phyloP scores from a whole-genome alignment of 148 eudicot species.

The Silene conica region DNA sequence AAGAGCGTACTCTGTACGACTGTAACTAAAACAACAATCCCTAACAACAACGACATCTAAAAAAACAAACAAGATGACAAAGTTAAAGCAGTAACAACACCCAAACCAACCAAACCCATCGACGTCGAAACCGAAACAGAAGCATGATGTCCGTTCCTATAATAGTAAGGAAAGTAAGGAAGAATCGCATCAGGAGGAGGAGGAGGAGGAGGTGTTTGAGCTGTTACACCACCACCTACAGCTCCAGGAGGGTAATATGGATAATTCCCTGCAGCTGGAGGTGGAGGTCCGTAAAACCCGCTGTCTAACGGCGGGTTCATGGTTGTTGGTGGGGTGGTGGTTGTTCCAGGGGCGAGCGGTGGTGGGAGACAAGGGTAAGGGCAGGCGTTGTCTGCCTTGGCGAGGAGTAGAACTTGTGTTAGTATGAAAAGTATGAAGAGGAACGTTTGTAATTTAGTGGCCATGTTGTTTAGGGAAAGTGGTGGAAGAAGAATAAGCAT shows the following conservation, averaged over 20 bases:
- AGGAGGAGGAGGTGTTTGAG: slow-evolving; percentile 14
- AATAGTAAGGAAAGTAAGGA: slow-evolving; percentile 28
- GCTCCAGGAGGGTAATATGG: slow-evolving; percentile 12
- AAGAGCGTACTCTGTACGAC: no score
- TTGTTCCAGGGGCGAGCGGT: slow-evolving; percentile 9
- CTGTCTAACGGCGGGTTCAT: background rate
- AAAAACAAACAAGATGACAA: background rate
- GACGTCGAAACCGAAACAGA: background rate
- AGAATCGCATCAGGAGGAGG: slow-evolving; percentile 28
- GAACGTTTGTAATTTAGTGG: background rate
- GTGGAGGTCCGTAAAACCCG: slow-evolving; percentile 5
- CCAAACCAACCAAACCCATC: background rate
- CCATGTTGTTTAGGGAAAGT: slow-evolving; percentile 8
- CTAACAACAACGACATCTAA: background rate
- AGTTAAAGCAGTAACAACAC: background rate
- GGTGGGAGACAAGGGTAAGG: slow-evolving; percentile 24
- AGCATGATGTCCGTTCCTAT: slow-evolving; percentile 13
- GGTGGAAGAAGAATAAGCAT: background rate
- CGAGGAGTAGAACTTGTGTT: background rate
- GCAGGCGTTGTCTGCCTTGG: slow-evolving; percentile 13
- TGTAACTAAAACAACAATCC: no score
- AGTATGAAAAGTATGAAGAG: background rate
- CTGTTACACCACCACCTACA: background rate
- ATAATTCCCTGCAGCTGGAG: slow-evolving; percentile 10
- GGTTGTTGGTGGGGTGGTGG: background rate